A percentile compares a stretch with the other conserved stretches of the same genome.
phyloP scores from a whole-genome alignment of 768 basidiomycete genomes.

The Leccinellum luteum region DNA sequence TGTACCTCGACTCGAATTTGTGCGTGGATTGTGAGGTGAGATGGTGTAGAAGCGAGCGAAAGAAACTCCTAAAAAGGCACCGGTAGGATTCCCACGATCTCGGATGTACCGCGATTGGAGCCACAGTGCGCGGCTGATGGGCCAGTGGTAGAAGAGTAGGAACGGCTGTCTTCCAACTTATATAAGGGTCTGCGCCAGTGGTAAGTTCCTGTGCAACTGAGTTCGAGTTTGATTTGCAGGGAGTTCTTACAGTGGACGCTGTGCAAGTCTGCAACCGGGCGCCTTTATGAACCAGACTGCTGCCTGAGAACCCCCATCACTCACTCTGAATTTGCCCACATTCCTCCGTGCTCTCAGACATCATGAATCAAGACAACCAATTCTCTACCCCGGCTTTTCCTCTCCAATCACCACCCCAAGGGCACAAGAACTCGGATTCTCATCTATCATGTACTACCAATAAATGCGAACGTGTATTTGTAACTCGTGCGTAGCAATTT shows the following conservation, averaged over 20 bases:
- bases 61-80: slow-evolving; percentile 19
- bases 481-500: background rate
- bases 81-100: no score
- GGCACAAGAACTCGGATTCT: background rate
- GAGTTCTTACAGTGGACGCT: no score
- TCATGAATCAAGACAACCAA: background rate
- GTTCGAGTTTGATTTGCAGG: no score
- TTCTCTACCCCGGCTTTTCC: background rate
- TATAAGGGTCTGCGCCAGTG: no score
- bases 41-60: slow-evolving; percentile 65
- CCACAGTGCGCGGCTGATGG: no score
- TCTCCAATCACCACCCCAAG: background rate
- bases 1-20: slow-evolving; percentile 64
- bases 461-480: background rate
- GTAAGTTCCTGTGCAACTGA: no score
- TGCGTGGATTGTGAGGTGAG: slow-evolving; percentile 59
- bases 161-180: no score
- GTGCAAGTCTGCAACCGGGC: no score
- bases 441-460: background rate
- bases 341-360: background rate
- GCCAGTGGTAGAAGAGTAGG: no score
- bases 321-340: background rate
- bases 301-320: background rate
- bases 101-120: no score
- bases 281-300: no score